Percentiles rank a stretch among this genome's conserved stretches.
Evolutionary conservation across 2,329 filamentous ascomycete species (phyloP).

Genomic region (Clarireedia monteithiana): DNA sequence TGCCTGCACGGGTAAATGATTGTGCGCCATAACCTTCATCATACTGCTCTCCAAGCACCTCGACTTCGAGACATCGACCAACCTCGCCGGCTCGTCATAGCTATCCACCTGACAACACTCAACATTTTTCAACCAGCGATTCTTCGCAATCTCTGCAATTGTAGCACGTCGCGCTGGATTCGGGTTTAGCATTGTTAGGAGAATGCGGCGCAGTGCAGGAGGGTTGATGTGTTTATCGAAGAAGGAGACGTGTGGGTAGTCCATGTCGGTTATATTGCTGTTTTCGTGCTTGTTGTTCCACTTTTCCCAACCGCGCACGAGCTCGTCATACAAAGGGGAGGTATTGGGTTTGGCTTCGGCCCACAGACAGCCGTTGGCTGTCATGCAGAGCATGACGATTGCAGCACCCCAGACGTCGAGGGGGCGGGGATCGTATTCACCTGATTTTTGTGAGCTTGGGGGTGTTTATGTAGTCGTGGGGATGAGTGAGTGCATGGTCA

Average conservation of each 20-base stretch:
- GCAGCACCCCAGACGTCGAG: conserved; percentile 83
- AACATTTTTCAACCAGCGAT: conserved; percentile 65
- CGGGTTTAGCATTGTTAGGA: conserved; percentile 79
- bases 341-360: conserved; percentile 48
- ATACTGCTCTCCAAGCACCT: too few relatives aligned
- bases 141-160: conserved; percentile 60
- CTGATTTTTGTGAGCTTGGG: conserved; percentile 23
- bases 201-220: conserved; percentile 58
- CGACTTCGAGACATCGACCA: conserved; percentile 50
- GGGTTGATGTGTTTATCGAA: conserved; percentile 61
- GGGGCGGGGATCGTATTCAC: conserved; percentile 63
- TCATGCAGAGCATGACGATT: conserved; percentile 73
- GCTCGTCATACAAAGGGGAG: conserved; percentile 51
- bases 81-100: conserved; percentile 51
- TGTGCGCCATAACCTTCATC: too few relatives aligned
- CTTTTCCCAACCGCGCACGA: conserved; percentile 60
- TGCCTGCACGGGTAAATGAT: too few relatives aligned
- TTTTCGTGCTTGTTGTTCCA: conserved; percentile 49
- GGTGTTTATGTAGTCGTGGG: background rate
- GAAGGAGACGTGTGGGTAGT: conserved; percentile 57
- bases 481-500: background rate
- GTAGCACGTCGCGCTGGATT: conserved; percentile 62
- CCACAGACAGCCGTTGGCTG: conserved; percentile 69
- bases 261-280: conserved; percentile 45
- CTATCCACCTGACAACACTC: conserved; percentile 73